A percentile compares a stretch with the other conserved stretches of the same genome.
phyloP scores from a whole-genome alignment of 2,329 filamentous ascomycete genomes.

The Epichloe scottii region DNA sequence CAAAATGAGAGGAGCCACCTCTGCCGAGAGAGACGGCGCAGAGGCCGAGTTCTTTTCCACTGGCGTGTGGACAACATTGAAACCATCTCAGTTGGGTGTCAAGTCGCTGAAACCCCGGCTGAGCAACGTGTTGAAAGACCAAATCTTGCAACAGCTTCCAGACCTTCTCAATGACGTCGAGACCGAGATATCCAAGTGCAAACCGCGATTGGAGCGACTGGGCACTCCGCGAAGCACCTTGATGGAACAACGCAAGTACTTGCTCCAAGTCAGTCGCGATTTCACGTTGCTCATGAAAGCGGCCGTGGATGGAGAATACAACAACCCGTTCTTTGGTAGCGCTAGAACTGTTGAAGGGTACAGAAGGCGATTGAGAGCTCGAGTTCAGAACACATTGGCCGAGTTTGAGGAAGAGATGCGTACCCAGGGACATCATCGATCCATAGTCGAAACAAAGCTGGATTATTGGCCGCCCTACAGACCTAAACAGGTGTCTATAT shows the following conservation, averaged over 20 bases:
- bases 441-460: slow-evolving; percentile 14
- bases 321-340: slow-evolving; percentile 34
- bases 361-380: slow-evolving; percentile 36
- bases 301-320: slow-evolving; percentile 39
- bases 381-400: slow-evolving; percentile 30
- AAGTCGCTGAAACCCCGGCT: slow-evolving; percentile 33
- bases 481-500: not conserved
- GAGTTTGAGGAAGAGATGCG: slow-evolving; percentile 38
- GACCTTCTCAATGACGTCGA: slow-evolving; percentile 31
- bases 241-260: slow-evolving; percentile 33
- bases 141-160: slow-evolving; percentile 35
- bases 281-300: slow-evolving; percentile 32
- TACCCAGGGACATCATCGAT: slow-evolving; percentile 17
- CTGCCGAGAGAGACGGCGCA: slow-evolving; percentile 22
- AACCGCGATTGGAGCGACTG: slow-evolving; percentile 28
- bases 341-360: slow-evolving; percentile 19
- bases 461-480: not conserved
- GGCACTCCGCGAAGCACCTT: slow-evolving; percentile 33
- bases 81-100: slow-evolving; percentile 31
- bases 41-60: slow-evolving; percentile 32
- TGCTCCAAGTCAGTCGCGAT: slow-evolving; percentile 31
- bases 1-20: slow-evolving; percentile 18
- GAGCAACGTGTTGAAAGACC: slow-evolving; percentile 34
- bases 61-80: slow-evolving; percentile 25
- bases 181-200: slow-evolving; percentile 20